Conservation (phyloP, 2,329 filamentous ascomycete species). For the Fonsecaea multimorphosa region DNA sequence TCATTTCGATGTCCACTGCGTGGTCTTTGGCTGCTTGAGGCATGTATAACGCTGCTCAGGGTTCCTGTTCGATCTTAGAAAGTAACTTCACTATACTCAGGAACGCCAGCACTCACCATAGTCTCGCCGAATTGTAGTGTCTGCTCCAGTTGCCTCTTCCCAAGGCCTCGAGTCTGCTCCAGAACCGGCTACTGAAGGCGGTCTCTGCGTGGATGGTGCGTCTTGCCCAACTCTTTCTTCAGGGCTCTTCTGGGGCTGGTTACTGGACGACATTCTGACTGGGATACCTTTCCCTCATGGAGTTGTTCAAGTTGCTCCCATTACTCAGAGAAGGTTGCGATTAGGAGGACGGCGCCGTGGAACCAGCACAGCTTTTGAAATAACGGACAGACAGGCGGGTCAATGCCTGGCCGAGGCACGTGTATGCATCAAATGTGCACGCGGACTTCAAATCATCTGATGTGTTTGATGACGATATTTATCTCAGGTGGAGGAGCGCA, state of each 20-base stretch:
- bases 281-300: background rate
- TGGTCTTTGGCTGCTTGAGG: slow-evolving; percentile 29
- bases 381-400: slow-evolving; percentile 13
- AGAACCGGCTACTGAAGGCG: slow-evolving; percentile 8
- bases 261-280: slow-evolving; percentile 28
- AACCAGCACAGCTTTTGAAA: background rate
- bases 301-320: background rate
- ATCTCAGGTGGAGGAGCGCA: slow-evolving; percentile 12
- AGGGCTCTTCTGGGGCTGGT: slow-evolving; percentile 22
- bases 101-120: slow-evolving; percentile 25
- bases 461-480: slow-evolving; percentile 10
- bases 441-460: slow-evolving; percentile 25
- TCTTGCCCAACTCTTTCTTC: slow-evolving; percentile 22
- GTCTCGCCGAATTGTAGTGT: slow-evolving; percentile 29
- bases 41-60: slow-evolving; percentile 19
- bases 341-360: background rate
- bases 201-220: slow-evolving; percentile 13
- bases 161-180: slow-evolving; percentile 8
- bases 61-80: slow-evolving; percentile 28
- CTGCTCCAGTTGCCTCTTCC: slow-evolving; percentile 10
- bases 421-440: slow-evolving; percentile 25
- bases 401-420: slow-evolving; percentile 19
- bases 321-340: background rate
- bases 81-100: background rate
- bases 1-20: slow-evolving; percentile 25